A percentile compares a stretch with the other conserved stretches of the same genome.
Evolutionary conservation across 2,329 filamentous ascomycete genomes (phyloP).

Genomic region (Apiospora marii): DNA sequence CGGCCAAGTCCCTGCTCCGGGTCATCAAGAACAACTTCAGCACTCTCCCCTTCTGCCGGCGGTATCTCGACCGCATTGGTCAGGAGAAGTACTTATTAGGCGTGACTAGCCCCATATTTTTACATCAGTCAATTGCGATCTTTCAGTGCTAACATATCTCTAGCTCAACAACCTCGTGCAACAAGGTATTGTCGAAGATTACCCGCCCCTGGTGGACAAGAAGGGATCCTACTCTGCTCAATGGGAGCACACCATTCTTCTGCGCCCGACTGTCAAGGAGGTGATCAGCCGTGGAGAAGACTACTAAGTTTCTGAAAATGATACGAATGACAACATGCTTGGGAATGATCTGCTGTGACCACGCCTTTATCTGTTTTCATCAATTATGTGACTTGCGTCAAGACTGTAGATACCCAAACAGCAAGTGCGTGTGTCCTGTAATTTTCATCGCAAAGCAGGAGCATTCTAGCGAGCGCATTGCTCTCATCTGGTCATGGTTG

Average conservation of each 20-base stretch:
- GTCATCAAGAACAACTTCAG: constrained; percentile 97
- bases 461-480: background rate
- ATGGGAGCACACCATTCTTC: constrained; percentile 86
- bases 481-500: background rate
- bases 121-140: background rate
- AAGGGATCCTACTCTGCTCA: constrained; percentile 96
- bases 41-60: constrained; percentile 87
- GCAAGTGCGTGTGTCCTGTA: background rate
- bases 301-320: constrained; percentile 60
- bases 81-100: constrained; percentile 94
- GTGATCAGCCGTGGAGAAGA: constrained; percentile 87
- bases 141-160: constrained; percentile 38
- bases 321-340: background rate
- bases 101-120: constrained; percentile 56
- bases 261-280: constrained; percentile 84
- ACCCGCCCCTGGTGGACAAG: constrained; percentile 87
- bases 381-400: background rate
- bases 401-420: background rate
- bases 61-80: constrained; percentile 89
- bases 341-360: background rate
- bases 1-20: constrained; percentile 83
- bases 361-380: background rate
- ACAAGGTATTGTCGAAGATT: constrained; percentile 86
- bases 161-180: constrained; percentile 87
- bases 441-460: background rate